These are phyloP conservation scores for Exutisphaerella laricina DNA, from an alignment of 2,329 filamentous ascomycete species.

Conservation along the genomic window DNA sequence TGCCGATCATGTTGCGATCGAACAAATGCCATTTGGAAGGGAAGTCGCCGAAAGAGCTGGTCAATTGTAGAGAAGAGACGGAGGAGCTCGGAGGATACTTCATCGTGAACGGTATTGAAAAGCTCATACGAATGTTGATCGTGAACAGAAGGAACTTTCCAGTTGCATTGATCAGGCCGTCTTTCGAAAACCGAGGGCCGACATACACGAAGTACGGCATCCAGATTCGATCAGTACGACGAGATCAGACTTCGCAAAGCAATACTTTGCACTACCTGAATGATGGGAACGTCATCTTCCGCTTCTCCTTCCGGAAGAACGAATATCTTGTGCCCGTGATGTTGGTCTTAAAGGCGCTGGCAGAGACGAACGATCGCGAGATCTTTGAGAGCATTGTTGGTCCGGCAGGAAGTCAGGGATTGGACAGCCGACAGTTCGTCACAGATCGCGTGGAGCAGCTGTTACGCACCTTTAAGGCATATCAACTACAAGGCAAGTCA, in stretches of 20 bases:
- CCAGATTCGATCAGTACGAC: constrained; percentile 83
- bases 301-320: constrained; percentile 96
- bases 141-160: constrained; percentile 90
- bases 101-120: constrained; percentile 95
- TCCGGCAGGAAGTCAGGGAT: constrained; percentile 65
- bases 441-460: constrained; percentile 91
- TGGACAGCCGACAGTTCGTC: constrained; percentile 79
- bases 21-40: constrained; percentile 87
- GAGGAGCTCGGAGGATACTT: constrained; percentile 97
- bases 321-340: constrained; percentile 94
- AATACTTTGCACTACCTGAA: constrained; percentile 94
- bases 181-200: constrained; percentile 79
- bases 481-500: constrained; percentile 72
- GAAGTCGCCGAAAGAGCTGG: constrained; percentile 73
- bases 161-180: constrained; percentile 85
- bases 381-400: constrained; percentile 94
- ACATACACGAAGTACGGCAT: constrained; percentile 88
- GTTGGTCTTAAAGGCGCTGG: constrained; percentile 92
- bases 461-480: constrained; percentile 87
- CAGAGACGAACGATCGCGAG: constrained; percentile 93
- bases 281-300: constrained; percentile 93
- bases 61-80: constrained; percentile 85
- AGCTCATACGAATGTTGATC: constrained; percentile 87
- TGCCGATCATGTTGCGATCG: constrained; percentile 91
- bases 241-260: constrained; percentile 97